phyloP scores from a whole-genome alignment of 2,329 filamentous ascomycete genomes.

The Xylaria arbuscula region DNA sequence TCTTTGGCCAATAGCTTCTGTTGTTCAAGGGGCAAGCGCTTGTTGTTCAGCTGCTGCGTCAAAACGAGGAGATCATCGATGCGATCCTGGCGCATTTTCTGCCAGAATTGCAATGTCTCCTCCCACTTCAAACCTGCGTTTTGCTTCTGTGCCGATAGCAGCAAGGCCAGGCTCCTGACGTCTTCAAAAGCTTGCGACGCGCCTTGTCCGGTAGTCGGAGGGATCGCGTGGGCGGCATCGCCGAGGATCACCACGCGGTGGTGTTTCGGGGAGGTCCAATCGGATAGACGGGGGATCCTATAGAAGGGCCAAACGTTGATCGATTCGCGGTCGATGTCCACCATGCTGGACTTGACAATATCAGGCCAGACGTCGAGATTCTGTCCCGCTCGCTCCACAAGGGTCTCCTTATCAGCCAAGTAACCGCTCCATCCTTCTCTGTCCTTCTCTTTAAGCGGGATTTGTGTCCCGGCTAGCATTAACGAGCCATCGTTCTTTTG shows the following conservation, averaged over 20 bases:
- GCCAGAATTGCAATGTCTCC: slow-evolving; percentile 42
- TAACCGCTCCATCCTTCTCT: slow-evolving; percentile 36
- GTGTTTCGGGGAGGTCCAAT: slow-evolving; percentile 36
- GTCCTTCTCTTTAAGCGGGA: slow-evolving; percentile 29
- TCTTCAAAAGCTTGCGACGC: slow-evolving; percentile 44
- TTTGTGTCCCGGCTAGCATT: slow-evolving; percentile 40
- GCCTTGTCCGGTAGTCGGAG: slow-evolving; percentile 40
- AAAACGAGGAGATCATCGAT: slow-evolving; percentile 41
- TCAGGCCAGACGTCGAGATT: slow-evolving; percentile 37
- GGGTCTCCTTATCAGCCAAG: slow-evolving; percentile 38
- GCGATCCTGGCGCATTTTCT: slow-evolving; percentile 42
- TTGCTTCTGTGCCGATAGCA: slow-evolving; percentile 30
- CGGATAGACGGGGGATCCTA: slow-evolving; percentile 30
- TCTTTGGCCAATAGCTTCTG: slow-evolving; percentile 39
- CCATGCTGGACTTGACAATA: slow-evolving; percentile 34
- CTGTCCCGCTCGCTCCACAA: slow-evolving; percentile 8
- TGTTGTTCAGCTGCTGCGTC: slow-evolving; percentile 41
- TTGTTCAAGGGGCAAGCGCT: slow-evolving; percentile 42
- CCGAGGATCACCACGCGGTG: slow-evolving; percentile 38
- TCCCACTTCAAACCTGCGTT: slow-evolving; percentile 31
- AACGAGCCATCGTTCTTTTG: slow-evolving; percentile 39
- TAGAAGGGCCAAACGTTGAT: slow-evolving; percentile 42
- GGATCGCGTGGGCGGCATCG: slow-evolving; percentile 42
- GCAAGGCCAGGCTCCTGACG: slow-evolving; percentile 37
- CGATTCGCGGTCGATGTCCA: slow-evolving; percentile 34